phyloP scores from a whole-genome alignment of 768 basidiomycete genomes.

The Coprinellus aureogranulatus region DNA sequence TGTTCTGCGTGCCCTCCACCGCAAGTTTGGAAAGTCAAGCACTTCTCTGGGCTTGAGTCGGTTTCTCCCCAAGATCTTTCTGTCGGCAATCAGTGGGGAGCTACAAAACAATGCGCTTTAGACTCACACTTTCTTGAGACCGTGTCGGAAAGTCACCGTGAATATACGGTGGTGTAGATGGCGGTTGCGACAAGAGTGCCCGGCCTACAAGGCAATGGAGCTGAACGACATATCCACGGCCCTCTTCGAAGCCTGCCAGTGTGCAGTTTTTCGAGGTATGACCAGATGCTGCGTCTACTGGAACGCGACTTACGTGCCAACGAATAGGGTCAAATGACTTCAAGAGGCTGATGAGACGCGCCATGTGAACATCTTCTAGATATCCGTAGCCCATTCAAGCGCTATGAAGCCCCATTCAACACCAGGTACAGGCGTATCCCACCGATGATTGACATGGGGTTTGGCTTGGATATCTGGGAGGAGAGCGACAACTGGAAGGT shows the following conservation, averaged over 20 bases:
- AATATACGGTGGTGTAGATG: conserved; percentile 97
- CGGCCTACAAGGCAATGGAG: conserved; percentile 71
- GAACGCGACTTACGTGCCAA: neutral
- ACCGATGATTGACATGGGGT: conserved; percentile 89
- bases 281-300: neutral
- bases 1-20: conserved; percentile 91
- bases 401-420: conserved; percentile 98
- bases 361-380: conserved; percentile 97
- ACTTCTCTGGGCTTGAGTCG: conserved; percentile 93
- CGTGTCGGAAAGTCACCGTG: conserved; percentile 93
- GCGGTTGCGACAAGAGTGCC: conserved; percentile 87
- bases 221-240: conserved; percentile 64
- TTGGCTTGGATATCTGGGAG: conserved; percentile 96
- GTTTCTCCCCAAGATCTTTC: conserved; percentile 90
- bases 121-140: conserved; percentile 86
- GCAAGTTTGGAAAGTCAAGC: conserved; percentile 89
- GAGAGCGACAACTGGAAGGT: conserved; percentile 96
- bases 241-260: conserved; percentile 71
- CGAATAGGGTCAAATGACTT: conserved; percentile 93
- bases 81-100: conserved; percentile 91
- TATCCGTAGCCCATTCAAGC: too few relatives aligned
- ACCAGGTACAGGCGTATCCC: conserved; percentile 96
- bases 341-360: conserved; percentile 98
- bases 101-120: conserved; percentile 50
- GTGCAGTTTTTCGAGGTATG: conserved; percentile 82